A percentile compares a stretch with the other conserved stretches of the same genome.
phyloP scores from a whole-genome alignment of 2,329 filamentous ascomycete genomes.

The Clonostachys sp. region DNA sequence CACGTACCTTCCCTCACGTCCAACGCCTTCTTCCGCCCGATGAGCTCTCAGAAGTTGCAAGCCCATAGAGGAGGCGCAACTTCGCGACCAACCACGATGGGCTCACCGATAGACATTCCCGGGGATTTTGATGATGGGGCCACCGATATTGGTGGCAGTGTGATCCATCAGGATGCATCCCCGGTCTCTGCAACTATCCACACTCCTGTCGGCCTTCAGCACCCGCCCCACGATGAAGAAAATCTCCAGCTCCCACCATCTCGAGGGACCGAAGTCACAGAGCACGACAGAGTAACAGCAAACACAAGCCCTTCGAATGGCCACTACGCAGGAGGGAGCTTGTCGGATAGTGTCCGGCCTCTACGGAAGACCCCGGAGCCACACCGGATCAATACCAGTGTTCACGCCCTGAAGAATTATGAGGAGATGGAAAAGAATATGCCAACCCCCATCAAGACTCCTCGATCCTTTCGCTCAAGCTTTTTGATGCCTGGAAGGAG shows the following conservation, averaged over 20 bases:
- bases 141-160: slow-evolving; percentile 36
- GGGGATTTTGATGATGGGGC: slow-evolving; percentile 30
- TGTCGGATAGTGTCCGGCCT: slow-evolving; percentile 75
- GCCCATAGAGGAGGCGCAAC: slow-evolving; percentile 67
- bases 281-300: slow-evolving; percentile 67
- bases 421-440: slow-evolving; percentile 41
- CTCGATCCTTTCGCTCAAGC: slow-evolving; percentile 71
- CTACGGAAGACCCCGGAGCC: slow-evolving; percentile 49
- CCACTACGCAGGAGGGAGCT: slow-evolving; percentile 52
- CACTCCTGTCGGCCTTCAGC: slow-evolving; percentile 32
- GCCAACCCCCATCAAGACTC: slow-evolving; percentile 63
- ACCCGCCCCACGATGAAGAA: slow-evolving; percentile 30
- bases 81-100: slow-evolving; percentile 35
- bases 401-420: slow-evolving; percentile 57
- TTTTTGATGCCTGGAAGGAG: slow-evolving; percentile 62
- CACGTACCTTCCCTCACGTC: slow-evolving; percentile 88
- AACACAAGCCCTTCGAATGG: slow-evolving; percentile 69
- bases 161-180: slow-evolving; percentile 8
- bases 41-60: slow-evolving; percentile 94
- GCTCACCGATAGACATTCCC: slow-evolving; percentile 21
- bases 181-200: slow-evolving; percentile 53
- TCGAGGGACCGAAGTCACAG: slow-evolving; percentile 76
- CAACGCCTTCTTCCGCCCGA: slow-evolving; percentile 89
- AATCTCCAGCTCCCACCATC: slow-evolving; percentile 62
- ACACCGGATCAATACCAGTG: slow-evolving; percentile 12